Evolutionary conservation across 106 monocot species (phyloP).

Genomic region (Cymbidium sinense): DNA sequence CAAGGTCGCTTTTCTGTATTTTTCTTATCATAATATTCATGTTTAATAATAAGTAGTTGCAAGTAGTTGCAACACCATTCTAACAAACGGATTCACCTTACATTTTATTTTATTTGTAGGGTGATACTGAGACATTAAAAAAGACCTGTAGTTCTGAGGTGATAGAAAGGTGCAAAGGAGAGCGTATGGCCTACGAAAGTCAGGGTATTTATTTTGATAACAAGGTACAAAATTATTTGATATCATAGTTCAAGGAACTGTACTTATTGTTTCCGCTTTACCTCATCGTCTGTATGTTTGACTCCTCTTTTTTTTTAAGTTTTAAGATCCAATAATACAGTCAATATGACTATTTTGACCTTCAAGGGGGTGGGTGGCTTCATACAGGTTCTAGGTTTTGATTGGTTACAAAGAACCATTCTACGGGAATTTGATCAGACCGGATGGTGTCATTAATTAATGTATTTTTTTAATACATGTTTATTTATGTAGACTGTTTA

Average conservation of each 20-base stretch:
- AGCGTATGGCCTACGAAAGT: constrained; percentile 59
- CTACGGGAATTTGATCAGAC: too few relatives aligned
- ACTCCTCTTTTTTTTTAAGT: background rate
- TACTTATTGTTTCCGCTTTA: background rate
- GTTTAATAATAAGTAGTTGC: background rate
- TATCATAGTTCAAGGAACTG: background rate
- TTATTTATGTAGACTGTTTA: too few relatives aligned
- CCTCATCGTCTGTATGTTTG: background rate
- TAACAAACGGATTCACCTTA: background rate
- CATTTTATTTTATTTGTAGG: constrained; percentile 25
- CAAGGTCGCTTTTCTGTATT: constrained; percentile 39
- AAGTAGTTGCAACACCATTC: background rate
- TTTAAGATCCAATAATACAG: background rate
- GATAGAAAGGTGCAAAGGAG: constrained; percentile 90
- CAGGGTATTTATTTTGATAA: constrained; percentile 82
- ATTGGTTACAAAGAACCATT: too few relatives aligned
- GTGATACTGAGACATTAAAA: constrained; percentile 75
- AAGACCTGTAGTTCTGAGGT: constrained; percentile 80
- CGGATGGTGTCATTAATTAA: too few relatives aligned
- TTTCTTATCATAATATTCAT: background rate
- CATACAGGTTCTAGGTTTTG: too few relatives aligned
- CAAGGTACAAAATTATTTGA: constrained; percentile 43
- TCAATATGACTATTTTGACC: too few relatives aligned
- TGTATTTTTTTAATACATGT: too few relatives aligned
- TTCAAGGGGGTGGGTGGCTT: too few relatives aligned